Evolutionary conservation across 1,284 basidiomycete genomes (phyloP).

Genomic region (Sparassis latifolia): DNA sequence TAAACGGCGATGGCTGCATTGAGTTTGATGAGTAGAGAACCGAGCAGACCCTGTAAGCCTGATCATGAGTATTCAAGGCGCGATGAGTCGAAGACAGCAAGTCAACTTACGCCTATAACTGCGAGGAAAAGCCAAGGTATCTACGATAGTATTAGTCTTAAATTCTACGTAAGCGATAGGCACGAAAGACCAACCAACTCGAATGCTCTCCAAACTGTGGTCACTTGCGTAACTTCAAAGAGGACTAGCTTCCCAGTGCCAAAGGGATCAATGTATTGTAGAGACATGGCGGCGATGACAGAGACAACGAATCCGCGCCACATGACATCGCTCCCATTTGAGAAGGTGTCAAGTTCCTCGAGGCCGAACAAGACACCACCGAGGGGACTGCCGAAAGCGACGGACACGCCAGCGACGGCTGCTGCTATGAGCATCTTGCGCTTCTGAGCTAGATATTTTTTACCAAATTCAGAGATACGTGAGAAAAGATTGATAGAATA

Average conservation of each 20-base stretch:
- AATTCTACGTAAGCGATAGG: background rate
- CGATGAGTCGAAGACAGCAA: slow-evolving; percentile 47
- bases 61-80: slow-evolving; percentile 56
- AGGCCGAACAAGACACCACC: slow-evolving; percentile 72
- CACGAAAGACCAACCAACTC: slow-evolving; percentile 46
- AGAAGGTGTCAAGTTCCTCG: slow-evolving; percentile 66
- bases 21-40: slow-evolving; percentile 56
- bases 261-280: slow-evolving; percentile 72
- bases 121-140: slow-evolving; percentile 60
- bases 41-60: slow-evolving; percentile 52
- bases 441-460: slow-evolving; percentile 45
- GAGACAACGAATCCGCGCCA: slow-evolving; percentile 75
- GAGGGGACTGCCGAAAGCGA: slow-evolving; percentile 70
- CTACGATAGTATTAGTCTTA: slow-evolving; percentile 25
- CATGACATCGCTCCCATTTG: slow-evolving; percentile 62
- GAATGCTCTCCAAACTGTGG: slow-evolving; percentile 62
- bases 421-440: slow-evolving; percentile 62
- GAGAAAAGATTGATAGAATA: background rate
- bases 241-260: slow-evolving; percentile 69
- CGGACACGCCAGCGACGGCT: slow-evolving; percentile 67
- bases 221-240: slow-evolving; percentile 56
- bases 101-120: slow-evolving; percentile 47
- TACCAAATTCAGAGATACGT: background rate
- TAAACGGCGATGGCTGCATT: slow-evolving; percentile 61
- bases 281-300: slow-evolving; percentile 60